Evolutionary conservation across 2,329 filamentous ascomycete species (phyloP), one percentile per base, ranked within the genome.

Genomic region (Fusarium algeriense): DNA sequence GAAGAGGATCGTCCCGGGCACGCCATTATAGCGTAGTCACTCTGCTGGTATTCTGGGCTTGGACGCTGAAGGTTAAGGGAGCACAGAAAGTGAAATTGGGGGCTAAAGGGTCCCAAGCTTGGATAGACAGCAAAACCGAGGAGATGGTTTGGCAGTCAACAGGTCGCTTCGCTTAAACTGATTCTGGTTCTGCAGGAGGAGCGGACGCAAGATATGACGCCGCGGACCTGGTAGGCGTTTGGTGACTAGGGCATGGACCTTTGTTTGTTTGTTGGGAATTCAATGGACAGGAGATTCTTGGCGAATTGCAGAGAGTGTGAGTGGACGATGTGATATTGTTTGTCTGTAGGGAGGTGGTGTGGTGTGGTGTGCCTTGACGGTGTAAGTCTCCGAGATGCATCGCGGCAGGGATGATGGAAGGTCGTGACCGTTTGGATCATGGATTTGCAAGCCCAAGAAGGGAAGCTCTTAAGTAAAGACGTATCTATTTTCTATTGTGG

Each of bases 1-100:
- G 66, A 56, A 66, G 57, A 72, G 69, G 71, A 68, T 60, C 69
- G 64, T 71, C 73, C 67, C 71, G 73, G 20, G 49, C 41, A 67
- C 67, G 67, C 71, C 67, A 73, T 69, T 69, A 68, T 69, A 74
- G 68, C 65, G 67, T 64, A 62, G 10, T 72, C 71, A 54, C 50
- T 58, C 52, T 56, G 20, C 62, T 74, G 71, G 71, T 63, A 64
- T 60, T 44, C 37, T 49, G 52, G 60, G 35, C 46, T 50, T 59
- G 56, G 56, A 40, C 34, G 40, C 46, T 58, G 58, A 43, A 67
- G 50, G 43, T 35, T 37, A 41, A 55, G 20, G 30, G 34, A 41
- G 60, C 37, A 26, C 17, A 49, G 55, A 58, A 59, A 56, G 38
- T 26, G 38, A 44, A 26, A 44, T 26, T 37, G 59, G 50, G 50